Evolutionary conservation across 1,284 basidiomycete genomes (phyloP), one percentile per base, ranked within the genome.

Genomic region (Sporisorium sorghi): DNA sequence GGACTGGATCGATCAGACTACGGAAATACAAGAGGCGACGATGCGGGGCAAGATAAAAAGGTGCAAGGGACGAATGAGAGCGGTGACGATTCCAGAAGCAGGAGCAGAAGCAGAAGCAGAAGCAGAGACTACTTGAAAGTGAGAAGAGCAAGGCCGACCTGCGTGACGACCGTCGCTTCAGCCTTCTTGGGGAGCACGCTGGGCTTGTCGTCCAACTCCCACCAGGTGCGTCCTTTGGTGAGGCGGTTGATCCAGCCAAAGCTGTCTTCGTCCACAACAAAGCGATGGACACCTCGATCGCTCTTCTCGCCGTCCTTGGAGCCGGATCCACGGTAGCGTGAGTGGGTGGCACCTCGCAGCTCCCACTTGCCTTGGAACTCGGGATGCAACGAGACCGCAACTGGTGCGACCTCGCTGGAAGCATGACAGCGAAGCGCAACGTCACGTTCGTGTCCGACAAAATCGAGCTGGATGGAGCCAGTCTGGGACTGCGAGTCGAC

Each of bases 291-390:
- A 26, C 67, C 63, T 10, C 67, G 55, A 28, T 59, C 44, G 26
- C 26, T 40, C 48, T 60, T 43, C 19, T 35, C 52, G 30, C 63
- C 63, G 14, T 74, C 72, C 39, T 53, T 49, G 1, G 56, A 30
- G 7, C 67, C 67, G 12, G 56, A 8, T n/a, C 72, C 72, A 11
- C 67, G 62, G 40, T 62, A 59, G 48, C 63, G 62, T 33, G 72
- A 74, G 24, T 70, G 67, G 14, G 73, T 67, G 5, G 73, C 64
- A 26, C 77, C 77, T 7, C 60, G 51, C 21, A 76, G 53, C 43
- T 70, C 59, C 66, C 73, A 64, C 21, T 44, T 43, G n/a, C 77
- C 77, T 50, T 79, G 64, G 33, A 65, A 79, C 32, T 64, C 65
- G 23, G 67, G 53, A 43, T 66, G 66, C 33, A 73, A 42, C 0